These are phyloP conservation scores for Talaromyces sp. DNA, from an alignment of 2,329 filamentous ascomycete species.

Conservation along the genomic window DNA sequence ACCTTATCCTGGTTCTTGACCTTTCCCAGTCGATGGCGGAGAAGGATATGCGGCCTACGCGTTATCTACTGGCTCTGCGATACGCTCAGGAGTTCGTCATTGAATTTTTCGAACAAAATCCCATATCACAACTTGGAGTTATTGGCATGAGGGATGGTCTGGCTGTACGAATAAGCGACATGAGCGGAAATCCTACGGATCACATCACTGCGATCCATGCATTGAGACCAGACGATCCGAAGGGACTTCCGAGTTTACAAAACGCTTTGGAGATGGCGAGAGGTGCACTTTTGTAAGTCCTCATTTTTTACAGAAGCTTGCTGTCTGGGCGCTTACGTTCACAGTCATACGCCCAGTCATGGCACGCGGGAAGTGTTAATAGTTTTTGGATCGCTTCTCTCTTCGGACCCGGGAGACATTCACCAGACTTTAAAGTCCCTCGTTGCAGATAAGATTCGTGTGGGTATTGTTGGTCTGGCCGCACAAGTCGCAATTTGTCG, in stretches of 20 bases:
- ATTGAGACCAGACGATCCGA: constrained; percentile 61
- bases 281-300: constrained; percentile 71
- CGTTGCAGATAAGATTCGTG: constrained; percentile 75
- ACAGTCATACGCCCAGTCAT: constrained; percentile 80
- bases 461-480: constrained; percentile 82
- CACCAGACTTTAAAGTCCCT: constrained; percentile 79
- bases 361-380: constrained; percentile 90
- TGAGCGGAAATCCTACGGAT: constrained; percentile 85
- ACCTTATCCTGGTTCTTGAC: constrained; percentile 84
- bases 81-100: constrained; percentile 83
- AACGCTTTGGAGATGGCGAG: constrained; percentile 95
- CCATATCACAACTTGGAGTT: constrained; percentile 90
- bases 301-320: neutral
- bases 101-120: constrained; percentile 98
- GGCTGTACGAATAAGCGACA: constrained; percentile 76
- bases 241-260: constrained; percentile 76
- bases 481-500: constrained; percentile 89
- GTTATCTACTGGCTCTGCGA: constrained; percentile 74
- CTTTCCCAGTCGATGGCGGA: constrained; percentile 91
- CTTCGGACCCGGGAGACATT: constrained; percentile 90
- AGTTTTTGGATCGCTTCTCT: constrained; percentile 83
- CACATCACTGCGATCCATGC: constrained; percentile 72
- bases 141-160: constrained; percentile 91
- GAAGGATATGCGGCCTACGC: constrained; percentile 86
- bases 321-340: neutral